Conservation (phyloP, 208 protist genomes). For the Trypanosoma lewisi region DNA sequence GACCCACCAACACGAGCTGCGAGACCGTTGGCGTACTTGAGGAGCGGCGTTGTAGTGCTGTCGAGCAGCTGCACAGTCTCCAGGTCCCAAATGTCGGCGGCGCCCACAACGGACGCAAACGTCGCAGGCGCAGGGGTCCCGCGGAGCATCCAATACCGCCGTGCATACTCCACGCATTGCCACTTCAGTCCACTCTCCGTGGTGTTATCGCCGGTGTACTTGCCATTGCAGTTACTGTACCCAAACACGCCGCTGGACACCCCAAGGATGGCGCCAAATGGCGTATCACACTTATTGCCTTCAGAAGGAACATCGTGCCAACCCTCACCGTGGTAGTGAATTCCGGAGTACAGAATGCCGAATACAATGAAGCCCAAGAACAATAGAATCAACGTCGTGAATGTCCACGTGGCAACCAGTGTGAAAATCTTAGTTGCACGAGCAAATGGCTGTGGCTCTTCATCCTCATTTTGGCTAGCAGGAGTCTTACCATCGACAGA, state of each 20-base stretch:
- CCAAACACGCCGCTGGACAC: conserved; percentile 41
- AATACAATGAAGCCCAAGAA: conserved; percentile 40
- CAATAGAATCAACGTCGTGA: conserved; percentile 7
- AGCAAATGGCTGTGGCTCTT: background rate
- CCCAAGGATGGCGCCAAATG: conserved; percentile 53
- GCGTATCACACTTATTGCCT: background rate
- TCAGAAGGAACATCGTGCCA: conserved; percentile 10
- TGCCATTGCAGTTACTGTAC: conserved; percentile 70
- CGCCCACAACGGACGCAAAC: conserved; percentile 60
- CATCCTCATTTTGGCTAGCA: background rate
- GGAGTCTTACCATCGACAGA: no score
- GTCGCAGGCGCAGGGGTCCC: conserved; percentile 42
- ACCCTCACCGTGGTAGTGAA: conserved; percentile 28
- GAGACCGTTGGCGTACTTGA: conserved; percentile 43
- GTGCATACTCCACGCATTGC: conserved; percentile 89
- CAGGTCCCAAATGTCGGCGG: conserved; percentile 75
- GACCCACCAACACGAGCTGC: conserved; percentile 18
- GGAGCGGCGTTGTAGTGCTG: conserved; percentile 33
- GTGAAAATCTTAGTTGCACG: conserved; percentile 8
- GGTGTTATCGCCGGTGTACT: conserved; percentile 33
- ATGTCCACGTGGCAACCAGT: conserved; percentile 18
- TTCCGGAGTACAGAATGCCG: conserved; percentile 55
- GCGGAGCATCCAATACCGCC: conserved; percentile 84
- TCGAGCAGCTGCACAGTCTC: conserved; percentile 32
- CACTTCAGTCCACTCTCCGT: conserved; percentile 58